These are phyloP conservation scores for Juglanconis oblonga DNA, from an alignment of 2,329 filamentous ascomycete genomes.

Conservation along the genomic window DNA sequence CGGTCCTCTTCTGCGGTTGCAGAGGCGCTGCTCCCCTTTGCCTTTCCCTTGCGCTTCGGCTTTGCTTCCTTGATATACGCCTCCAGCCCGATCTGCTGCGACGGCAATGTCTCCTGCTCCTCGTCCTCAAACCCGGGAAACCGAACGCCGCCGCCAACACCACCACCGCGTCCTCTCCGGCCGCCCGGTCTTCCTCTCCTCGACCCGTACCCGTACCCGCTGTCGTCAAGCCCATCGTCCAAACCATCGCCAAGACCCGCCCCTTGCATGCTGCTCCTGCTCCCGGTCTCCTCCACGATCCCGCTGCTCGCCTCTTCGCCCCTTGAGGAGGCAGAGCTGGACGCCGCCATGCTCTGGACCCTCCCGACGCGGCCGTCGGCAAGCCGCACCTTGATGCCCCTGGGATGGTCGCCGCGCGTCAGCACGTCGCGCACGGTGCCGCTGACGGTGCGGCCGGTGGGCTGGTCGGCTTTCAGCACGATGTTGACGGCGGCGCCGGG, in stretches of 20 bases:
- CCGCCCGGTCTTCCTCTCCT: not conserved
- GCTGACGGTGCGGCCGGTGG: conserved; percentile 66
- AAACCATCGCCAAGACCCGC: not conserved
- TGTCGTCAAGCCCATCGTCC: not conserved
- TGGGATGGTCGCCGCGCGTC: conserved; percentile 70
- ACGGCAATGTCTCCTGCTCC: conserved; percentile 36
- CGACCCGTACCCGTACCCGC: not conserved
- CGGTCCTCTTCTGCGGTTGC: not conserved
- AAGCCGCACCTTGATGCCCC: conserved; percentile 76
- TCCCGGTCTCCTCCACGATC: not conserved
- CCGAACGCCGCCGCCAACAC: conserved; percentile 24
- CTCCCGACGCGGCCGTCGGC: conserved; percentile 69
- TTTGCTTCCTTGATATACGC: conserved; percentile 44
- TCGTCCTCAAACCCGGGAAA: conserved; percentile 18
- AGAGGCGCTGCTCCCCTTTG: conserved; percentile 15
- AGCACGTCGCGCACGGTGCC: conserved; percentile 66
- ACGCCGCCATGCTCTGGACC: conserved; percentile 60
- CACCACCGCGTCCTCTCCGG: conserved; percentile 13
- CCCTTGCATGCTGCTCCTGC: not conserved
- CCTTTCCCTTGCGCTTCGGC: conserved; percentile 26
- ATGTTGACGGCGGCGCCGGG: conserved; percentile 67
- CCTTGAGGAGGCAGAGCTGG: not conserved
- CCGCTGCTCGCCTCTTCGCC: not conserved
- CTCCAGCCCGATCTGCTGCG: conserved; percentile 45
- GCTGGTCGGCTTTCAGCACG: conserved; percentile 73